phyloP scores from a whole-genome alignment of 2,329 filamentous ascomycete species.

The Purpureocillium takamizusanense region DNA sequence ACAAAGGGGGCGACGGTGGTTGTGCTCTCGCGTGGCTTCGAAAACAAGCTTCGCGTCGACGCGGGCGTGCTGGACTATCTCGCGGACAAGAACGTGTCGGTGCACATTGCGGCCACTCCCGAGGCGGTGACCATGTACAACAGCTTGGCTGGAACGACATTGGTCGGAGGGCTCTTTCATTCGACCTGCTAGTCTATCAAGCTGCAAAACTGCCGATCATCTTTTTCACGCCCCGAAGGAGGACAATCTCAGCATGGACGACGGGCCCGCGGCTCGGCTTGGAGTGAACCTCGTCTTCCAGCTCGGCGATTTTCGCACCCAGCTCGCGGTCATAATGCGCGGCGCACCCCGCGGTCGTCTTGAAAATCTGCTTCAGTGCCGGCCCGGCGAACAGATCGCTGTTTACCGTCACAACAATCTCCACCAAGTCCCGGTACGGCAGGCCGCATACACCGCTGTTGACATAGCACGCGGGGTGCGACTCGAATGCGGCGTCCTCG shows the following conservation, averaged over 20 bases:
- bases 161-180: neutral
- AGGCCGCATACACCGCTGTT: conserved; percentile 7
- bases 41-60: conserved; percentile 4
- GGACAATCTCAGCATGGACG: neutral
- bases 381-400: neutral
- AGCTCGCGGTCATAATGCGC: neutral
- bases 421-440: conserved; percentile 3
- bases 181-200: neutral
- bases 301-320: neutral
- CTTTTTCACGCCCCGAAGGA: neutral
- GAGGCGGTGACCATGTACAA: neutral
- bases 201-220: neutral
- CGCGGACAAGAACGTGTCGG: neutral
- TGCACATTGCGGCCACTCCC: conserved; percentile 2
- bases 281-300: neutral
- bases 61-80: conserved; percentile 2
- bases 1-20: conserved; percentile 4
- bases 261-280: no score
- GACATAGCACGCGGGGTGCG: conserved; percentile 7
- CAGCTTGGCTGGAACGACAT: neutral
- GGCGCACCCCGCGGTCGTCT: neutral
- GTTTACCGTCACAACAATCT: conserved; percentile 6
- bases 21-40: conserved; percentile 6
- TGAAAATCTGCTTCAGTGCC: neutral
- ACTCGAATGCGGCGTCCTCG: conserved; percentile 4